Conservation (phyloP, 345 rosid species). For the Microcos paniculata region DNA sequence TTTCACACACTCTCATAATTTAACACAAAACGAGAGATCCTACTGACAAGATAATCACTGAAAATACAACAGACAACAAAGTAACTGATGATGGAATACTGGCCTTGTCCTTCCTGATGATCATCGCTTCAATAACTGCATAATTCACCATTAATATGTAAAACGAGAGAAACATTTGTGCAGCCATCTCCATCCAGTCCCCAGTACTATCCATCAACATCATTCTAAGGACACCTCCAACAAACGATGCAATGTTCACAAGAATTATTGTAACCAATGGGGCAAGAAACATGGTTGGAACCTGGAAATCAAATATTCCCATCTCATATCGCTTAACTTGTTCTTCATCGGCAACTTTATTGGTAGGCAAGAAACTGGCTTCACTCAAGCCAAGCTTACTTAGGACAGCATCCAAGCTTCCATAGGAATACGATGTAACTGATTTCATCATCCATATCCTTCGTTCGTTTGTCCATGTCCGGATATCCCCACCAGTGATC, state of each 20-base stretch:
- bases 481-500: neutral
- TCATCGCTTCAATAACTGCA: slow-evolving; percentile 30
- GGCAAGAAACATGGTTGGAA: slow-evolving; percentile 13
- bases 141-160: slow-evolving; percentile 26
- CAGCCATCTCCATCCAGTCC: slow-evolving; percentile 16
- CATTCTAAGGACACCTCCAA: slow-evolving; percentile 25
- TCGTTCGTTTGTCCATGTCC: neutral
- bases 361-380: slow-evolving; percentile 41
- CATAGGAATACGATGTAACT: neutral
- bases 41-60: neutral
- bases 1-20: neutral
- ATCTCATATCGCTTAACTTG: slow-evolving; percentile 21
- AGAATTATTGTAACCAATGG: slow-evolving; percentile 19
- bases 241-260: slow-evolving; percentile 28
- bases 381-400: slow-evolving; percentile 1
- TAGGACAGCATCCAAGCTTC: neutral
- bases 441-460: neutral
- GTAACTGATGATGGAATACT: slow-evolving; percentile 11
- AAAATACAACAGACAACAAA: neutral
- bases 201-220: slow-evolving; percentile 2
- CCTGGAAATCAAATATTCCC: slow-evolving; percentile 37
- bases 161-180: slow-evolving; percentile 24
- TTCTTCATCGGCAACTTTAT: slow-evolving; percentile 29
- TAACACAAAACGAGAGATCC: neutral
- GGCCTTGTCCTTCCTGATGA: slow-evolving; percentile 24